Evolutionary conservation across 2,329 filamentous ascomycete species (phyloP), one percentile per base, ranked within the genome.

Genomic region (Pyricularia sp.): DNA sequence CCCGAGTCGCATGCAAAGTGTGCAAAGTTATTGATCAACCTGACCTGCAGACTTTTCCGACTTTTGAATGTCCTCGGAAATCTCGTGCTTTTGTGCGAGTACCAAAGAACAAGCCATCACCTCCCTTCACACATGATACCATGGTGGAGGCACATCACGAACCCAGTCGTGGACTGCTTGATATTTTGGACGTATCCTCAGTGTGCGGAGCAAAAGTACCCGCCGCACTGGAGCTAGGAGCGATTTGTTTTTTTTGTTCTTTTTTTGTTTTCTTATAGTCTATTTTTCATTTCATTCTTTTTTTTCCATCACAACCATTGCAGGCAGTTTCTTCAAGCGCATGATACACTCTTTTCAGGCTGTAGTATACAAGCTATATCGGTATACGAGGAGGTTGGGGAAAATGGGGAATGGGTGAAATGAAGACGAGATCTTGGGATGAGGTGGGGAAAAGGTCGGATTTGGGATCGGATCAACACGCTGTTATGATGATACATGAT

Each of bases 111-210:
- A 72, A 76, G 73, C 6, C 79, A 78, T 55, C 74, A 78, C 67
- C 74, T 75, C 42, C 78, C 79, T 9, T 69, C 72, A 10, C 30
- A 61, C 12, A 63, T 68, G 31, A 72, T 76, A 66, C 72, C 76
- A 0, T 72, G 67, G 9, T 68, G 70, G 66, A 72, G 72, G 7
- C 74, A 72, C 11, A 50, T 75, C 23, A 64, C 76, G 42, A 77
- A 76, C 69, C 74, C 73, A 55, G 61, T 76, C 3, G 70, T 76
- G 36, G 73, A 77, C 0, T 73, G 75, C 0, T 69, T 81, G 30
- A 77, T 81, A n/a, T 77, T 80, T 65, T 81, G 79, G 78, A 80
- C 79, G 5, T 81, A 82, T 42, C 80, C 80, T 9, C 78, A 78
- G 61, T 77, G 75, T 25, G 73, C 81, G 4, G 78, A 80, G 69